Evolutionary conservation across 2,329 filamentous ascomycete genomes (phyloP).

Genomic region (Fusarium irregulare): DNA sequence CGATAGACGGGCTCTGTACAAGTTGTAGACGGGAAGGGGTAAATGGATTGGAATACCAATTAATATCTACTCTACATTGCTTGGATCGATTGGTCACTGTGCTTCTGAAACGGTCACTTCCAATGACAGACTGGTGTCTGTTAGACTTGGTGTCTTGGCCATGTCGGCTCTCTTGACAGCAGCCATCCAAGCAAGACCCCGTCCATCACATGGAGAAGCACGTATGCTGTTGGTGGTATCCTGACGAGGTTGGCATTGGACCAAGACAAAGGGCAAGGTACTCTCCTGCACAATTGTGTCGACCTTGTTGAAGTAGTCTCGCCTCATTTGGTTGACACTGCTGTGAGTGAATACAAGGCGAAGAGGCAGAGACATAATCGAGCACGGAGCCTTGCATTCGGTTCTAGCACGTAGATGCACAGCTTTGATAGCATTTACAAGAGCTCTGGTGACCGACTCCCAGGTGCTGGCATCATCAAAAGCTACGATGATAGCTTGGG

Average conservation of each 20-base stretch:
- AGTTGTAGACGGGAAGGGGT: not conserved
- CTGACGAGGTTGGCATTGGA: not conserved
- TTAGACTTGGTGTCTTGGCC: not conserved
- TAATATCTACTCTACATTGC: slow-evolving; percentile 55
- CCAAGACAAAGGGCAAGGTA: slow-evolving; percentile 46
- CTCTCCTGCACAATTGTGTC: slow-evolving; percentile 55
- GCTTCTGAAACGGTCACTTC: not conserved
- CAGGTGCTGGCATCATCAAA: slow-evolving; percentile 58
- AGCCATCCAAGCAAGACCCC: slow-evolving; percentile 11
- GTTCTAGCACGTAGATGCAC: slow-evolving; percentile 47
- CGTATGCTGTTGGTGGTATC: not conserved
- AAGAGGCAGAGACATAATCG: slow-evolving; percentile 48
- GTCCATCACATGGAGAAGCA: slow-evolving; percentile 7
- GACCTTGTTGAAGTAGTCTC: slow-evolving; percentile 60
- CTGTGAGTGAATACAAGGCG: slow-evolving; percentile 57
- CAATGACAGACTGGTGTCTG: not conserved
- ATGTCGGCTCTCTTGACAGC: not conserved
- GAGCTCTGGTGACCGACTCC: slow-evolving; percentile 55
- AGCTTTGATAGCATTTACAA: slow-evolving; percentile 52
- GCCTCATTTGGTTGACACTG: slow-evolving; percentile 59
- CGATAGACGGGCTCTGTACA: slow-evolving; percentile 14
- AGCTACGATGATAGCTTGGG: slow-evolving; percentile 59
- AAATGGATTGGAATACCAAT: slow-evolving; percentile 18
- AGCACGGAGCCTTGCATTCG: slow-evolving; percentile 57
- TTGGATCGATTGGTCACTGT: not conserved